Conservation (phyloP, 1,284 basidiomycete species). For the Somion occarium region DNA sequence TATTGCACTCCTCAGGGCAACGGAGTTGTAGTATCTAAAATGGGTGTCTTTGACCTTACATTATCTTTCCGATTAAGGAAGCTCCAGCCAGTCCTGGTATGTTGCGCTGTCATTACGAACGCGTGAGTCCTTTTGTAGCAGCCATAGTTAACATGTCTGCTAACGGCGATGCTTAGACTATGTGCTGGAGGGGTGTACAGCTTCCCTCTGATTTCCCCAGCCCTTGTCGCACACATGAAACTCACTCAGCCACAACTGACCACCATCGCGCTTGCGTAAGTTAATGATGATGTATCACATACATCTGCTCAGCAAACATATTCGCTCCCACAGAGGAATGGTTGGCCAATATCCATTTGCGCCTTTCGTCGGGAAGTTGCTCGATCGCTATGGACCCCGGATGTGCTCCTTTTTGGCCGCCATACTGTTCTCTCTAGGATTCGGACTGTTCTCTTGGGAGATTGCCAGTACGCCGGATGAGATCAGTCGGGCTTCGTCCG, state of each 20-base stretch:
- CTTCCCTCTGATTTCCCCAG: constrained; percentile 68
- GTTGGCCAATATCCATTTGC: constrained; percentile 66
- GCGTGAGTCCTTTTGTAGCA: constrained; percentile 40
- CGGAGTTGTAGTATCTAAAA: neutral
- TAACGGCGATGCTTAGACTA: constrained; percentile 35
- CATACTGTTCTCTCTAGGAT: constrained; percentile 52
- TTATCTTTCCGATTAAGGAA: neutral
- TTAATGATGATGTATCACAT: constrained; percentile 3
- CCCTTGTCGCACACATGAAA: constrained; percentile 51
- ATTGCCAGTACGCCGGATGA: constrained; percentile 40
- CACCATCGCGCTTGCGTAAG: constrained; percentile 66
- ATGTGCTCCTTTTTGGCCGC: constrained; percentile 61
- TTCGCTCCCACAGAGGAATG: constrained; percentile 45
- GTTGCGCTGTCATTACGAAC: constrained; percentile 55
- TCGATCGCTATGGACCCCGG: constrained; percentile 58
- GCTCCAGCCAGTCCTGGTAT: constrained; percentile 32
- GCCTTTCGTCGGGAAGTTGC: constrained; percentile 50
- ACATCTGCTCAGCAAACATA: neutral
- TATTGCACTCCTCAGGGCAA: too few relatives aligned
- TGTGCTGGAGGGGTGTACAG: constrained; percentile 72
- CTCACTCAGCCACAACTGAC: constrained; percentile 72
- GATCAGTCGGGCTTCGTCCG: constrained; percentile 31
- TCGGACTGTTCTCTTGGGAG: constrained; percentile 56
- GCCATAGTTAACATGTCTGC: neutral
- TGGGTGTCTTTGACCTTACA: neutral